Evolutionary conservation across 2,329 filamentous ascomycete genomes (phyloP).

Genomic region (Beauveria caledonica): DNA sequence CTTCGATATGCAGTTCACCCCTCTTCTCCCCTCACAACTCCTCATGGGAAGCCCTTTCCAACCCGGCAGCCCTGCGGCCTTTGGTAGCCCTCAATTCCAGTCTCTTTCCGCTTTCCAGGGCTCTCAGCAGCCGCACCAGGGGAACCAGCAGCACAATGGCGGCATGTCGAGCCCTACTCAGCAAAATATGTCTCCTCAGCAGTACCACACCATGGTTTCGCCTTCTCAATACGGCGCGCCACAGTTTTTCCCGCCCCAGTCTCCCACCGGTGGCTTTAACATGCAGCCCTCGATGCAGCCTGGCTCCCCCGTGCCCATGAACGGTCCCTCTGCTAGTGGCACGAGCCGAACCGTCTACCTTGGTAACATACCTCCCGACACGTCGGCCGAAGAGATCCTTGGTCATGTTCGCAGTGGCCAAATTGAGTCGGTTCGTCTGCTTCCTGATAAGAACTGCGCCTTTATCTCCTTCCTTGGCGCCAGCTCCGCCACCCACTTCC

Average conservation of each 20-base stretch:
- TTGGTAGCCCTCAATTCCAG: slow-evolving; percentile 87
- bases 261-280: slow-evolving; percentile 69
- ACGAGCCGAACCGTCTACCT: slow-evolving; percentile 96
- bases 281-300: slow-evolving; percentile 50
- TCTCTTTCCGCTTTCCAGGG: slow-evolving; percentile 67
- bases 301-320: slow-evolving; percentile 66
- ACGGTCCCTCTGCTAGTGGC: slow-evolving; percentile 73
- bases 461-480: slow-evolving; percentile 99
- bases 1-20: slow-evolving; percentile 98
- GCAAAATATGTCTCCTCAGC: slow-evolving; percentile 68
- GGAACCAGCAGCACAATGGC: slow-evolving; percentile 47
- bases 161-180: slow-evolving; percentile 68
- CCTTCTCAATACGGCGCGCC: slow-evolving; percentile 75
- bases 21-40: slow-evolving; percentile 86
- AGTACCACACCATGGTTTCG: slow-evolving; percentile 79
- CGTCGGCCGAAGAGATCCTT: slow-evolving; percentile 90
- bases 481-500: slow-evolving; percentile 96
- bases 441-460: slow-evolving; percentile 98
- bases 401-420: slow-evolving; percentile 94
- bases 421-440: slow-evolving; percentile 94
- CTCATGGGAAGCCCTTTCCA: slow-evolving; percentile 95
- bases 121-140: slow-evolving; percentile 36
- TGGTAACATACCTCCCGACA: slow-evolving; percentile 97
- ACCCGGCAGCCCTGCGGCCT: slow-evolving; percentile 82
- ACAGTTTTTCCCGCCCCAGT: slow-evolving; percentile 83